phyloP scores from a whole-genome alignment of 2,329 filamentous ascomycete species.

The Pezicula radicicola region DNA sequence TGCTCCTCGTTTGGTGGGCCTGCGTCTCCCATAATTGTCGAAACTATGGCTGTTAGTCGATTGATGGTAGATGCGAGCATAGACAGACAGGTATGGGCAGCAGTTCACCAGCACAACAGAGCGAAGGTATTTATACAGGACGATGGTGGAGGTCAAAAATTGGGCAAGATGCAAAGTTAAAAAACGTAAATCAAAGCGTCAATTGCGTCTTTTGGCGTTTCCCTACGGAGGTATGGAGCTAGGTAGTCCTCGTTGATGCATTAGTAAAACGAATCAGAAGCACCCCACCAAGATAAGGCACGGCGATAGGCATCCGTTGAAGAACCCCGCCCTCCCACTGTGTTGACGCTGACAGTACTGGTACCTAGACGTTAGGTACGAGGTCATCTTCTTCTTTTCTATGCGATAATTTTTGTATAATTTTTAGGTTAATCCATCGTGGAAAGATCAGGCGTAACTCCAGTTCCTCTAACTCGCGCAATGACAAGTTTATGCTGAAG shows the following conservation, averaged over 20 bases:
- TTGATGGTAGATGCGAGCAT: not conserved
- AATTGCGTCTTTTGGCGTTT: not conserved
- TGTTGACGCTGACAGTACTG: no score
- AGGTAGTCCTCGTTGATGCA: not conserved
- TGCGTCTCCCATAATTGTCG: conserved; percentile 41
- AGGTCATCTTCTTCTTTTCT: no score
- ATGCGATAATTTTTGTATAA: no score
- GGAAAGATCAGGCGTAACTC: no score
- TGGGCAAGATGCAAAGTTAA: not conserved
- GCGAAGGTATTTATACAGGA: not conserved
- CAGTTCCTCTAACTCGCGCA: no score
- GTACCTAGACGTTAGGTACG: no score
- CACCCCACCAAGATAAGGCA: not conserved
- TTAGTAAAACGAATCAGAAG: not conserved
- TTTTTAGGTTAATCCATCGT: no score
- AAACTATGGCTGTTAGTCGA: not conserved
- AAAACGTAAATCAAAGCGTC: not conserved
- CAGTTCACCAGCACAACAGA: no score
- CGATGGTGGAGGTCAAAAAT: not conserved
- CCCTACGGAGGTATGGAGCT: not conserved
- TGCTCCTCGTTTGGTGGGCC: conserved; percentile 30
- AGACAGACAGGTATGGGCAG: no score
- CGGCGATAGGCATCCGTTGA: not conserved
- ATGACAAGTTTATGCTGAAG: conserved; percentile 8
- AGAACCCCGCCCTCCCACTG: no score